A percentile compares a stretch with the other conserved stretches of the same genome.
Conservation (phyloP, 2,329 filamentous ascomycete genomes). For the Sarocladium brachiariae region DNA sequence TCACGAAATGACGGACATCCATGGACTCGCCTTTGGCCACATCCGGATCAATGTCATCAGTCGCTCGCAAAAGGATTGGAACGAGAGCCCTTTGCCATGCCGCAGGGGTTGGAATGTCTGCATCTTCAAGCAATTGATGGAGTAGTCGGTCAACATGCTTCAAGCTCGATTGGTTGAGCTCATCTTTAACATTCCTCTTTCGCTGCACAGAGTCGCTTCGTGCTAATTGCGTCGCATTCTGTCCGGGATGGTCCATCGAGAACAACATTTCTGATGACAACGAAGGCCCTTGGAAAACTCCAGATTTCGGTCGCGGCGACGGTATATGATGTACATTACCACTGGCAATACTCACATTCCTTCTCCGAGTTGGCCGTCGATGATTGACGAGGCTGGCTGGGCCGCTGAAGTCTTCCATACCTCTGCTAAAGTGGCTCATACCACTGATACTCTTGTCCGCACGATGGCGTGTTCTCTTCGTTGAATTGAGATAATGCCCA, state of each 20-base stretch:
- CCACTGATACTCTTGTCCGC: slow-evolving; percentile 72
- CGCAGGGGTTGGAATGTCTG: slow-evolving; percentile 60
- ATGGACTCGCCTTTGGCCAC: slow-evolving; percentile 88
- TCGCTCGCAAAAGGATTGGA: slow-evolving; percentile 83
- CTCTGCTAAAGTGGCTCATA: slow-evolving; percentile 62
- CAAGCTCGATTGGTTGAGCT: slow-evolving; percentile 80
- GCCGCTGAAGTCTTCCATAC: slow-evolving; percentile 55
- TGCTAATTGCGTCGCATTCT: slow-evolving; percentile 47
- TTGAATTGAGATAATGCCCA: slow-evolving; percentile 62
- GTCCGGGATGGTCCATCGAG: slow-evolving; percentile 37
- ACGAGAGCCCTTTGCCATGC: slow-evolving; percentile 88
- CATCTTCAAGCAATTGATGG: slow-evolving; percentile 74
- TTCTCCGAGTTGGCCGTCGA: slow-evolving; percentile 57
- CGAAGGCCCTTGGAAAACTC: slow-evolving; percentile 48
- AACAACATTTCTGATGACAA: slow-evolving; percentile 45
- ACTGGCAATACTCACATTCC: slow-evolving; percentile 81
- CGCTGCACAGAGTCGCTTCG: slow-evolving; percentile 80
- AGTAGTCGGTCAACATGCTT: slow-evolving; percentile 83
- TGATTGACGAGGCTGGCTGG: slow-evolving; percentile 52
- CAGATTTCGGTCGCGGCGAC: slow-evolving; percentile 62
- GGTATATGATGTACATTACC: slow-evolving; percentile 59
- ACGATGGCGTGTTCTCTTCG: slow-evolving; percentile 68
- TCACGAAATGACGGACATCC: slow-evolving; percentile 95
- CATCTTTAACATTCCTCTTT: slow-evolving; percentile 64
- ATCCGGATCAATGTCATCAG: slow-evolving; percentile 90